Evolutionary conservation across 2,329 filamentous ascomycete genomes (phyloP), one percentile per base, ranked within the genome.

Genomic region (Neofusicoccum sp.): DNA sequence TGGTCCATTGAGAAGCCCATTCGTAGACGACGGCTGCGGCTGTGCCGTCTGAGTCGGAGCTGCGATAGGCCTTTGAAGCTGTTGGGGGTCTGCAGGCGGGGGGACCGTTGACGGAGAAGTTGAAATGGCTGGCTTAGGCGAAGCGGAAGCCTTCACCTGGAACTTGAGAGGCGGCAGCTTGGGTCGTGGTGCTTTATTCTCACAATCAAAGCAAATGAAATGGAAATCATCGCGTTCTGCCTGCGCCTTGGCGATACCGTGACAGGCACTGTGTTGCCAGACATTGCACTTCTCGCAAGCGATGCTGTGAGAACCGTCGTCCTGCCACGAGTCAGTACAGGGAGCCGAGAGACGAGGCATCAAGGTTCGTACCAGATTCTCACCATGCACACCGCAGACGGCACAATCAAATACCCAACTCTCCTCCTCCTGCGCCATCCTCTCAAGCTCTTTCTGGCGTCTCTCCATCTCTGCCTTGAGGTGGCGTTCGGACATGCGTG

Each of bases 261-360:
- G 84, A 71, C 95, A 99, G 68, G 89, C 91, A 80, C 92, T 96
- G 71, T 99, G 95, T 73, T 98, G 93, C 95, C 95, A 99, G 49
- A 96, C 88, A 71, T 89, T 96, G 79, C 95, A 99, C 66, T 83
- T 87, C 71, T 99, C 95, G 76, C 95, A 99, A 30, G 93, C 90
- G 65, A 99, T 87, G 72, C 92, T 96, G 71, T 96, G 93, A 6
- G 91, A 89, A 36, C 95, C 95, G 72, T 98, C 95, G 68, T 99
- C 95, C 82, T 85, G 64, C 14, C 30, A 33, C 47, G 43, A 26
- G 63, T 74, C 57, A 73, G 68, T 66, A 64, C 62, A 36, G 61
- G 33, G 57, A 16, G n/a, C n/a, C 9, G 14, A 33, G 31, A 53
- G 36, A 45, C 34, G 9, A 20, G 26, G n/a, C 26, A 34, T n/a